Base-by-base conservation (phyloP, 2,329 filamentous ascomycete species). In the Aspergillus floridensis region DNA sequence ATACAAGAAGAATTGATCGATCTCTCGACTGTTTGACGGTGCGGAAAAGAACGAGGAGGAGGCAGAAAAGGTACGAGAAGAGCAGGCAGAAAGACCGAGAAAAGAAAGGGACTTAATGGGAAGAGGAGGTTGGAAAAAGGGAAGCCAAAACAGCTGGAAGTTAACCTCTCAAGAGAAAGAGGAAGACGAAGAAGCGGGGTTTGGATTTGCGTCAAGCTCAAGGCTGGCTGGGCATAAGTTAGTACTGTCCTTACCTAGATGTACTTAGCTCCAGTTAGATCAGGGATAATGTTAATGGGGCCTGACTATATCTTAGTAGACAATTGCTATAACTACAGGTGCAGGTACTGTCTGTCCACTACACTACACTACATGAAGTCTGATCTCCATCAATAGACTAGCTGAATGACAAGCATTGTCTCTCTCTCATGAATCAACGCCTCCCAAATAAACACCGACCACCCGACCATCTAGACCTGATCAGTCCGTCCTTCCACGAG, bases 201-300 rank as follows among this genome's bases (percentile, higher is more conserved):
- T 48, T 48, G 53, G 53, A 55, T 55, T 46, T 44, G 41, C 41
- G 53, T 55, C 41, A 44, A 44, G 38, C 38, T 44, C 38, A 44
- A 44, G 38, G 38, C 38, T 55, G 41, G 29, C 46, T 32, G 16
- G 49, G 32, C 50, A 44, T 52, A 3, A 22, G 4, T 22, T 22
- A 22, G 22, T 22, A 22, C 22, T 22, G 22, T 22, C 22, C 22
- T 59, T 59, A 55, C 51, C 57, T 35, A 35, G 14, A 19, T 44
- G 5, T 16, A 44, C 38, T 44, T 44, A 44, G 38, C 47, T 59
- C 57, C 55, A 59, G 47, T 56, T 56, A 41, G 48, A 56, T 53
- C 41, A 53, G 38, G 38, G 38, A 44, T 44, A 19, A 44, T 44
- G 38, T 19, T 44, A 44, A 44, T 44, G 32, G 32, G 32, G 32